Evolutionary conservation across 441 rosid genomes (phyloP).

Genomic region (Melianthus villosus): DNA sequence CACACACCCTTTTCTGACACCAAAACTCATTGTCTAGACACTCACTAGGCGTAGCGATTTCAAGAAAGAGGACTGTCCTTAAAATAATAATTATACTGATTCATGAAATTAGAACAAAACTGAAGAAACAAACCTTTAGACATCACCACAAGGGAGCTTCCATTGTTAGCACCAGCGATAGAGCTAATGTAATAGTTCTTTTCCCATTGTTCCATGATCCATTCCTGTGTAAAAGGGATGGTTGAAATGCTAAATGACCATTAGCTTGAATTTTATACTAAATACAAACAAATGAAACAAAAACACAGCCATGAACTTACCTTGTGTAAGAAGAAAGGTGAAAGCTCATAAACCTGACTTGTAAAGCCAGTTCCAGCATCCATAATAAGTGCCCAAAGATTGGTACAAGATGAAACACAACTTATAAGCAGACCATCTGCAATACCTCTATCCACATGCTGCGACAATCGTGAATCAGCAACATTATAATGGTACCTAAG

Average conservation of each 20-base stretch:
- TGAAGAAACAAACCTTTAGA: constrained; percentile 58
- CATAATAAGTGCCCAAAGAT: constrained; percentile 96
- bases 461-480: constrained; percentile 79
- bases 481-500: constrained; percentile 94
- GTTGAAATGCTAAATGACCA: too few species aligned
- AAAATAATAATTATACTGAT: not conserved
- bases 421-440: constrained; percentile 90
- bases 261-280: too few species aligned
- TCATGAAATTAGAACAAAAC: not conserved
- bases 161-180: constrained; percentile 79
- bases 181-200: constrained; percentile 87
- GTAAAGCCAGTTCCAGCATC: constrained; percentile 94
- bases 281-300: not conserved
- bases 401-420: constrained; percentile 81
- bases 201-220: constrained; percentile 99
- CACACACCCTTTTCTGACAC: too few species aligned
- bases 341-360: constrained; percentile 69
- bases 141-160: constrained; percentile 96
- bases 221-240: too few species aligned
- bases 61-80: too few species aligned
- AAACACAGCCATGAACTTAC: constrained; percentile 13
- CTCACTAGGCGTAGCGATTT: too few species aligned
- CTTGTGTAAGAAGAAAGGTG: constrained; percentile 79
- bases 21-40: too few species aligned
- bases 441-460: constrained; percentile 87